Base-by-base conservation (phyloP, 2,329 filamentous ascomycete species). In the Aspergillus proliferans region DNA sequence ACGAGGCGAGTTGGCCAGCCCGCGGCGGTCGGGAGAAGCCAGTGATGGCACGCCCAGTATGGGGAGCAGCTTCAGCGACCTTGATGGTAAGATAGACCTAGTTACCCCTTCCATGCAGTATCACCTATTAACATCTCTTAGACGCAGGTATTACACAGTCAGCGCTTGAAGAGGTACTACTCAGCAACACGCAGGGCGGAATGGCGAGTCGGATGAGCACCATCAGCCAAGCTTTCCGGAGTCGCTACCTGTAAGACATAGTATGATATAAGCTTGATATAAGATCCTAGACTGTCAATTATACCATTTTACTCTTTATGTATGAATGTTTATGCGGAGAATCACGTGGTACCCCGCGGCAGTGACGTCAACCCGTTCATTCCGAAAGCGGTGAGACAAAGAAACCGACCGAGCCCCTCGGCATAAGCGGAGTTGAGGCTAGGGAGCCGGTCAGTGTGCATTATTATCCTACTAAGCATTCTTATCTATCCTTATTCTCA, bases 51-150 rank as follows among this genome's bases (percentile, higher is more conserved):
- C 77, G 8, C 79, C 79, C 3, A 82, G 79, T 53, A 83, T 83
- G 78, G 82, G 82, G 0, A 84, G 81, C 53, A 84, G 80, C 48
- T 85, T 84, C 57, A 83, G 80, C 55, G 82, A 85, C 62, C 68
- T 85, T 33, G 82, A 85, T 61, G 80, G 80, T 79, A 66, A 49
- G 63, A 52, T 21, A 12, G 12, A 8, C 22, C 19, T 47, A 8
- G 9, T 38, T 24, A 9, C 12, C 10, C 10, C 18, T 12, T 26
- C 14, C 15, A n/a, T 30, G 6, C 8, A 15, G 19, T 12, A 22
- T 22, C 22, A 22, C n/a, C 14, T 7, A 43, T 21, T 45, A 19
- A 22, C n/a, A 45, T 12, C 3, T 21, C 12, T 12, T 52, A 80
- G 80, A 82, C 69, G 75, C 81, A 6, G 82, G 81, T 52, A 78